phyloP scores from a whole-genome alignment of 2,329 filamentous ascomycete genomes.

The Monosporascus sp. region DNA sequence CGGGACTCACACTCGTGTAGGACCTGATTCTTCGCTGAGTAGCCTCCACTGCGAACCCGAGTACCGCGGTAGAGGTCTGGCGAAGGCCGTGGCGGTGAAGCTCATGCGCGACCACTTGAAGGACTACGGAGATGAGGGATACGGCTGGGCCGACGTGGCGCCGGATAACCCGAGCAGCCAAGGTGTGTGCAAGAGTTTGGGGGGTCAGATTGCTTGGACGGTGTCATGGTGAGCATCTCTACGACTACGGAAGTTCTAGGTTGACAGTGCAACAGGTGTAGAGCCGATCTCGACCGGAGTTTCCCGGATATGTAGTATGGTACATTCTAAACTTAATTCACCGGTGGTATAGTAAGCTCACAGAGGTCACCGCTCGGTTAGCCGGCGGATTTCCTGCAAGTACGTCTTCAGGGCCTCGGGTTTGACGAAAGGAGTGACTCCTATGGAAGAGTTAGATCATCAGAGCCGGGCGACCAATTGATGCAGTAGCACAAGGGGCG shows the following conservation, averaged over 20 bases:
- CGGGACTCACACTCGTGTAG: conserved; percentile 20
- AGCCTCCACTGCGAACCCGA: conserved; percentile 56
- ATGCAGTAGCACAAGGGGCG: too few relatives aligned
- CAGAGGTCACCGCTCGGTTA: conserved; percentile 40
- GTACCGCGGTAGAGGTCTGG: conserved; percentile 58
- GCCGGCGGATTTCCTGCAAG: conserved; percentile 83
- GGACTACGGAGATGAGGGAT: conserved; percentile 43
- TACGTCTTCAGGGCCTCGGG: conserved; percentile 91
- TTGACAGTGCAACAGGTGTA: conserved; percentile 18
- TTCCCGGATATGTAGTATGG: conserved; percentile 15
- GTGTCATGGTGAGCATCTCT: conserved; percentile 49
- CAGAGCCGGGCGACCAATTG: too few relatives aligned
- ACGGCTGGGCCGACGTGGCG: conserved; percentile 60
- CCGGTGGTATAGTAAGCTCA: neutral
- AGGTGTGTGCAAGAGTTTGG: conserved; percentile 56
- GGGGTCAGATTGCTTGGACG: conserved; percentile 50
- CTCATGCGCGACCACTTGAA: conserved; percentile 47
- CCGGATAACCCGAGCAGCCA: conserved; percentile 55
- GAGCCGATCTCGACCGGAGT: conserved; percentile 20
- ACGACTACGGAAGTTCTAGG: neutral
- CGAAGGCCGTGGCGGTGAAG: conserved; percentile 54
- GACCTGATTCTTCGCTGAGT: conserved; percentile 56
- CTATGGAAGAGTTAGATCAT: conserved; percentile 36
- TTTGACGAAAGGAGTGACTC: conserved; percentile 90
- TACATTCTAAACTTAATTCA: neutral